These are phyloP conservation scores for Phytophthora podocarpi DNA, from an alignment of 352 stramenopile species.

Conservation along the genomic window DNA sequence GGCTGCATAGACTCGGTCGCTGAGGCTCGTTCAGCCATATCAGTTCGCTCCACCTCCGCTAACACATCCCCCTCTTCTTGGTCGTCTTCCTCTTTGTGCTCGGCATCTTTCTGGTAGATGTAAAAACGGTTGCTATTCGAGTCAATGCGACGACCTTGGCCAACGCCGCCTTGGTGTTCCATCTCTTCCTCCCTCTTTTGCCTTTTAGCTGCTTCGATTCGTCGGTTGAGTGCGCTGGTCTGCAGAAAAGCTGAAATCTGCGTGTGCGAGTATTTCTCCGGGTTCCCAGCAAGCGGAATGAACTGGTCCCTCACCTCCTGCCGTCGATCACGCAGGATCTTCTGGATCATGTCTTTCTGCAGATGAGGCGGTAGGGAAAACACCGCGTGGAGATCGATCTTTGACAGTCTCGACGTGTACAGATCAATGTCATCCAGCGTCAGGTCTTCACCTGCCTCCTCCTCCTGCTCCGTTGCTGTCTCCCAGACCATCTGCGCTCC, in stretches of 20 bases:
- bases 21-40: constrained; percentile 18
- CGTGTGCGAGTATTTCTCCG: constrained; percentile 93
- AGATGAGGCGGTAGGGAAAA: constrained; percentile 87
- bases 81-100: constrained; percentile 20
- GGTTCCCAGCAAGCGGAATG: constrained; percentile 94
- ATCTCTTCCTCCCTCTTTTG: constrained; percentile 66
- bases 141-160: constrained; percentile 76
- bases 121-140: constrained; percentile 77
- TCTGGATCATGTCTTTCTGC: constrained; percentile 93
- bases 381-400: constrained; percentile 88
- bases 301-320: constrained; percentile 94
- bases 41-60: constrained; percentile 25
- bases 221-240: constrained; percentile 89
- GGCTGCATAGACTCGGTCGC: constrained; percentile 3
- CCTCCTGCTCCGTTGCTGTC: constrained; percentile 29
- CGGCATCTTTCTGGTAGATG: constrained; percentile 58
- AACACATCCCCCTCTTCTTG: constrained; percentile 37
- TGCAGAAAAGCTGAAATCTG: constrained; percentile 97
- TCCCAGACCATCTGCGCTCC: constrained; percentile 17
- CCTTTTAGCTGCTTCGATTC: constrained; percentile 60
- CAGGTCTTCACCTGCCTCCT: constrained; percentile 40
- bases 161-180: constrained; percentile 33
- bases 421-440: constrained; percentile 69
- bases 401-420: constrained; percentile 57
- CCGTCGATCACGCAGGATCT: constrained; percentile 87